Conservation (phyloP, 164 flowering plant genomes). For the Houttuynia cordata region DNA sequence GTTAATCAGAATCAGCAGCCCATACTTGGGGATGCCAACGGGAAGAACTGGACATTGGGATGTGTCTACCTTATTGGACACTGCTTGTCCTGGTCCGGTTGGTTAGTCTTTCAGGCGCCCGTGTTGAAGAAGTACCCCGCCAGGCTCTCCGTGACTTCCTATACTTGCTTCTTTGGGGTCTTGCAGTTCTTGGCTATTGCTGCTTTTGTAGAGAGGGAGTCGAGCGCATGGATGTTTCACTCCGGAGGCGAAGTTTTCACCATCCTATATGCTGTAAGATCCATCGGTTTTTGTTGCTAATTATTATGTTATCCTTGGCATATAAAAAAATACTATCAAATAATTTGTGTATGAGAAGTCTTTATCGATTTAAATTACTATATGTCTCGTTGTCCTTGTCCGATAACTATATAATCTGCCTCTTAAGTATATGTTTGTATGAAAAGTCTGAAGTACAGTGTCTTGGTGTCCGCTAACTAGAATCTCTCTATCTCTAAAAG, state of each 20-base stretch:
- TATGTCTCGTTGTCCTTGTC: too few relatives aligned
- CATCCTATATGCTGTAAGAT: slow-evolving; percentile 80
- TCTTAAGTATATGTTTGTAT: too few relatives aligned
- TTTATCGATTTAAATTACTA: too few relatives aligned
- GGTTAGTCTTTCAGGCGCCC: slow-evolving; percentile 95
- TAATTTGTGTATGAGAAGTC: neutral
- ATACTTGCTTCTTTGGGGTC: slow-evolving; percentile 88
- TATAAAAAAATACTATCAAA: too few relatives aligned
- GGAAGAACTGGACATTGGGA: slow-evolving; percentile 91
- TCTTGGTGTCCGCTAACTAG: too few relatives aligned
- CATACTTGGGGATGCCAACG: slow-evolving; percentile 58
- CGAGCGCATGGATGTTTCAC: slow-evolving; percentile 72
- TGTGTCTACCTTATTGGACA: slow-evolving; percentile 87
- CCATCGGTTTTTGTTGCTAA: too few relatives aligned
- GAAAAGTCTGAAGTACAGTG: too few relatives aligned
- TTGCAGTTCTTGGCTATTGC: slow-evolving; percentile 79
- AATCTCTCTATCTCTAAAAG: too few relatives aligned
- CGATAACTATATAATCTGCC: too few relatives aligned
- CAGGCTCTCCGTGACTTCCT: slow-evolving; percentile 84
- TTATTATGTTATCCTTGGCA: neutral
- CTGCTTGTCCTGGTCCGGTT: slow-evolving; percentile 92
- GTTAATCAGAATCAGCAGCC: slow-evolving; percentile 2
- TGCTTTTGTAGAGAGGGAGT: slow-evolving; percentile 45
- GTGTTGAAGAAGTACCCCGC: slow-evolving; percentile 95
- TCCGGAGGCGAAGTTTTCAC: slow-evolving; percentile 77